Evolutionary conservation across 1,284 basidiomycete species (phyloP).

Genomic region (Nidula niveotomentosa): DNA sequence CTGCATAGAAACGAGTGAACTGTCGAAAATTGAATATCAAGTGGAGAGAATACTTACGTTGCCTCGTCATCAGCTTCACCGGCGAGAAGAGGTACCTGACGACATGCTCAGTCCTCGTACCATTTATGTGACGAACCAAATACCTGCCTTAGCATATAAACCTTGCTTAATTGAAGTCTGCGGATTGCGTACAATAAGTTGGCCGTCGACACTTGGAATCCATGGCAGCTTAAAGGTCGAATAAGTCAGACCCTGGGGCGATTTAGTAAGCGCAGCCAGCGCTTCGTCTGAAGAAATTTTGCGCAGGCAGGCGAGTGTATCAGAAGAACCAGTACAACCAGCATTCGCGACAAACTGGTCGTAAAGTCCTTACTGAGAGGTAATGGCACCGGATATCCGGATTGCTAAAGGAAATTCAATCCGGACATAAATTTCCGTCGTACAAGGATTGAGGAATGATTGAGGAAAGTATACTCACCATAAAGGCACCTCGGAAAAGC

Average conservation of each 20-base stretch:
- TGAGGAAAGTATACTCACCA: conserved; percentile 19
- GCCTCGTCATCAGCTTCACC: conserved; percentile 27
- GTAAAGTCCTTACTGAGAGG: conserved; percentile 24
- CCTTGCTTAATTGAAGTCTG: conserved; percentile 9
- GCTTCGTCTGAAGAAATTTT: conserved; percentile 14
- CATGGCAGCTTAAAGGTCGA: conserved; percentile 9
- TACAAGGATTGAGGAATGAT: neutral
- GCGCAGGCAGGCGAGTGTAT: conserved; percentile 21
- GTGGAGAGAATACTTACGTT: conserved; percentile 17
- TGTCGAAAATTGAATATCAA: neutral
- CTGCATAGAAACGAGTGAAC: conserved; percentile 4
- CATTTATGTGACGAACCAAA: neutral
- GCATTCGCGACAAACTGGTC: conserved; percentile 13
- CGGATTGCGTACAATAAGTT: conserved; percentile 10
- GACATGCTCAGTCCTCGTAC: neutral
- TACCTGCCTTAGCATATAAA: conserved; percentile 10
- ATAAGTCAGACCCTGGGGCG: conserved; percentile 14
- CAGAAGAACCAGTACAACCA: conserved; percentile 11
- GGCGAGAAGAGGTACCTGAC: conserved; percentile 11
- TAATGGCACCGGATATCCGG: conserved; percentile 42
- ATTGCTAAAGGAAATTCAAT: conserved; percentile 20
- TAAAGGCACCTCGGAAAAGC: conserved; percentile 47
- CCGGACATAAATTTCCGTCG: too few species aligned
- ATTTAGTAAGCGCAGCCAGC: conserved; percentile 12
- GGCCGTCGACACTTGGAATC: conserved; percentile 13